A percentile compares a stretch with the other conserved stretches of the same genome.
Evolutionary conservation across 345 rosid species (phyloP).

Genomic region (Salix exigua): DNA sequence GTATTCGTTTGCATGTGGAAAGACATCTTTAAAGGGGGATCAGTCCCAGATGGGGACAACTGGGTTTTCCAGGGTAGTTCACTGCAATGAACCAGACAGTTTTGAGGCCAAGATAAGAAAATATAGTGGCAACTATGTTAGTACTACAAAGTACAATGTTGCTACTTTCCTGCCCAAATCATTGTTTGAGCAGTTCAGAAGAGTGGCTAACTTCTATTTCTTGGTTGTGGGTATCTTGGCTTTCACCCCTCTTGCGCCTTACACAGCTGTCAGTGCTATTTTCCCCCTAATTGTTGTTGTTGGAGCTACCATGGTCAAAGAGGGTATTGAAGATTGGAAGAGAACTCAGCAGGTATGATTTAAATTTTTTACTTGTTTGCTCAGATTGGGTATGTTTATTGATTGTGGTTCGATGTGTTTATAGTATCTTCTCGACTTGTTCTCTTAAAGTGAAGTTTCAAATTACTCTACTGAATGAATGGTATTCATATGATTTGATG

Average conservation of each 20-base stretch:
- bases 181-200: conserved; percentile 90
- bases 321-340: conserved; percentile 83
- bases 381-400: neutral
- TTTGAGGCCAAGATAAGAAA: conserved; percentile 49
- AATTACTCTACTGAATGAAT: neutral
- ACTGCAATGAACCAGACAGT: conserved; percentile 69
- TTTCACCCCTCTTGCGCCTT: conserved; percentile 75
- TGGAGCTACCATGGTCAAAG: conserved; percentile 85
- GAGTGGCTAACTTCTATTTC: conserved; percentile 91
- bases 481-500: neutral
- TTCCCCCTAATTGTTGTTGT: conserved; percentile 69
- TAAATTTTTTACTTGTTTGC: conserved; percentile 2
- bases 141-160: conserved; percentile 70
- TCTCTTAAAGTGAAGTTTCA: neutral
- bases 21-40: conserved; percentile 56
- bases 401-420: neutral
- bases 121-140: conserved; percentile 59
- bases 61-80: conserved; percentile 79
- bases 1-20: conserved; percentile 58
- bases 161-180: conserved; percentile 87
- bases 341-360: conserved; percentile 64
- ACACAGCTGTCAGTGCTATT: conserved; percentile 61
- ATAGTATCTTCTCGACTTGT: neutral
- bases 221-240: conserved; percentile 65
- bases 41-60: conserved; percentile 75